These are phyloP conservation scores for Phaeosphaeriaceae sp. DNA, from an alignment of 2,329 filamentous ascomycete species.

Conservation along the genomic window DNA sequence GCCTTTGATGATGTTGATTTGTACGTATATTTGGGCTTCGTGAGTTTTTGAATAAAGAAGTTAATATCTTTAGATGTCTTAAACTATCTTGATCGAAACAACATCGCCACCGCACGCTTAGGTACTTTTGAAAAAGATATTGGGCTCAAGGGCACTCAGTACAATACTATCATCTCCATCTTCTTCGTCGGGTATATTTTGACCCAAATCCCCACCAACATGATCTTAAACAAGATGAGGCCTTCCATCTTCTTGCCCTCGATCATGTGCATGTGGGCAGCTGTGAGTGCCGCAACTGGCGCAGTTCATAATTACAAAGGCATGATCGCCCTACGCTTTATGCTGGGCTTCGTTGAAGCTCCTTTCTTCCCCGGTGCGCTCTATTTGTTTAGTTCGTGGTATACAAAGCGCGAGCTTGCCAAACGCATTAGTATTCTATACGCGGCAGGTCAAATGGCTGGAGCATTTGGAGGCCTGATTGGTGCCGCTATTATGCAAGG, in stretches of 20 bases:
- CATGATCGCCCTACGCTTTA: constrained; percentile 12
- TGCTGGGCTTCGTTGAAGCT: constrained; percentile 18
- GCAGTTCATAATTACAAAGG: constrained; percentile 6
- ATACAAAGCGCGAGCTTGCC: constrained; percentile 59
- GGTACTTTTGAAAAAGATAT: constrained; percentile 11
- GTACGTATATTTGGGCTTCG: too few relatives aligned
- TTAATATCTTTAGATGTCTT: constrained; percentile 13
- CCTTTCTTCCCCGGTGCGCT: constrained; percentile 22
- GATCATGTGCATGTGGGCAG: constrained; percentile 11
- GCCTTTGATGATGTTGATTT: constrained; percentile 69
- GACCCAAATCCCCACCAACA: constrained; percentile 14
- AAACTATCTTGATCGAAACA: constrained; percentile 19
- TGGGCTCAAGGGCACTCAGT: constrained; percentile 13
- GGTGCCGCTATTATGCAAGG: constrained; percentile 57
- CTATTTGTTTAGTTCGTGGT: constrained; percentile 52
- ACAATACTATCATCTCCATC: constrained; percentile 15
- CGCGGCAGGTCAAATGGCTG: constrained; percentile 56
- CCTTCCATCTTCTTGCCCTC: constrained; percentile 58
- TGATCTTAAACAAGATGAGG: constrained; percentile 55
- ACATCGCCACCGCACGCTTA: constrained; percentile 13
- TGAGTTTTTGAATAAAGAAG: too few relatives aligned
- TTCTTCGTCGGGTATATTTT: constrained; percentile 16
- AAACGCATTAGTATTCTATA: constrained; percentile 61
- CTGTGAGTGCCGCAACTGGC: constrained; percentile 5
- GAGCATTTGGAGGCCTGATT: constrained; percentile 61